Percentiles rank a stretch among this genome's conserved stretches.
Evolutionary conservation across 2,329 filamentous ascomycete genomes (phyloP).

Genomic region (Amesomyces nigricolor): DNA sequence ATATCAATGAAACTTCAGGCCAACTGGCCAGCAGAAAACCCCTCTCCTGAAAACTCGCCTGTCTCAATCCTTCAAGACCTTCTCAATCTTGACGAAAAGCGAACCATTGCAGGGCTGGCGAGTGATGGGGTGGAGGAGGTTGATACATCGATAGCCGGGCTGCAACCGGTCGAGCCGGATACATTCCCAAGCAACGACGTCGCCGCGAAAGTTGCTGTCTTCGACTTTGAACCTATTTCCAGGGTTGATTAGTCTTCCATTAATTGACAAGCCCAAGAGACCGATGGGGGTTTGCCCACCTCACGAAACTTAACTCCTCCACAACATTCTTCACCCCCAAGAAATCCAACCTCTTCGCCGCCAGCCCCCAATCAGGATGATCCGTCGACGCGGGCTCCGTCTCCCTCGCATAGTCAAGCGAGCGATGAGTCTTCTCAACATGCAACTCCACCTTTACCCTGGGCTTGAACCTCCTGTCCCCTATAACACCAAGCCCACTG

Average conservation of each 20-base stretch:
- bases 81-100: slow-evolving; percentile 49
- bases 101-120: slow-evolving; percentile 42
- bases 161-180: slow-evolving; percentile 54
- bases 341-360: slow-evolving; percentile 54
- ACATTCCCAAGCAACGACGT: slow-evolving; percentile 50
- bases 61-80: slow-evolving; percentile 28
- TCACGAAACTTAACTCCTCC: slow-evolving; percentile 66
- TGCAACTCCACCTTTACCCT: slow-evolving; percentile 77
- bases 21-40: no score
- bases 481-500: slow-evolving; percentile 34
- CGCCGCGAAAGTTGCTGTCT: slow-evolving; percentile 38
- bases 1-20: background rate
- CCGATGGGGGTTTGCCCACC: slow-evolving; percentile 46
- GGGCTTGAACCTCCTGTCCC: slow-evolving; percentile 57
- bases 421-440: slow-evolving; percentile 55
- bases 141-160: slow-evolving; percentile 50
- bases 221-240: slow-evolving; percentile 48
- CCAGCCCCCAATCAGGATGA: slow-evolving; percentile 57
- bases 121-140: slow-evolving; percentile 40
- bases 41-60: background rate
- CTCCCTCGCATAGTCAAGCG: slow-evolving; percentile 48
- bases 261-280: background rate
- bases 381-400: slow-evolving; percentile 51
- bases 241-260: background rate
- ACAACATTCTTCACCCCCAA: slow-evolving; percentile 52